Evolutionary conservation across 306 rosid genomes (phyloP).

Genomic region (Ormosia emarginata): DNA sequence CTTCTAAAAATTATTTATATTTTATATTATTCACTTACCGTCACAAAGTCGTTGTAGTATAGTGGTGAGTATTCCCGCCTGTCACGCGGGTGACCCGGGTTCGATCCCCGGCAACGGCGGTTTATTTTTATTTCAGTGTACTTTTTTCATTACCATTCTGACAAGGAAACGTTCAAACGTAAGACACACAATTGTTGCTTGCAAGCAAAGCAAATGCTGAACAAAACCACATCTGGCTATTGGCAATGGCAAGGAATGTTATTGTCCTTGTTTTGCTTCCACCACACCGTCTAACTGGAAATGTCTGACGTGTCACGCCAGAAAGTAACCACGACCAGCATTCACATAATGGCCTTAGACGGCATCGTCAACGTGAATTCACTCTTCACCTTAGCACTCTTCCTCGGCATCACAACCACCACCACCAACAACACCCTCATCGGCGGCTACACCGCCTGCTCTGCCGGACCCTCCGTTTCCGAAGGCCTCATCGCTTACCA

Average conservation of each 20-base stretch:
- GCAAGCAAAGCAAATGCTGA: conserved; percentile 14
- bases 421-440: conserved; percentile 37
- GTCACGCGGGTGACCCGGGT: conserved; percentile 65
- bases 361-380: conserved; percentile 82
- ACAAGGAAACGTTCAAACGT: conserved; percentile 10
- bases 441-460: conserved; percentile 31
- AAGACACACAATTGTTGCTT: conserved; percentile 3
- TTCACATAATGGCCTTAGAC: conserved; percentile 84
- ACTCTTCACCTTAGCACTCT: conserved; percentile 80
- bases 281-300: neutral
- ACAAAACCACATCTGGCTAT: neutral
- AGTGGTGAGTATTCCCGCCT: conserved; percentile 50
- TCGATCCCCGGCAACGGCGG: conserved; percentile 71
- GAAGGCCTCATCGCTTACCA: conserved; percentile 60
- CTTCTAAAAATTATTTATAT: too few species aligned
- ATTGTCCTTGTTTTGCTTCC: neutral
- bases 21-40: too few species aligned
- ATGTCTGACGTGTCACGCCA: conserved; percentile 51
- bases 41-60: conserved; percentile 44
- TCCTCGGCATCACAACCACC: conserved; percentile 69
- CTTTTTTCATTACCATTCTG: neutral
- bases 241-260: too few species aligned
- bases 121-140: rapidly evolving
- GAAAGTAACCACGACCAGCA: conserved; percentile 42
- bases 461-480: conserved; percentile 38